Evolutionary conservation across 495 filamentous ascomycete species (phyloP), one percentile per base, ranked within the genome.

Genomic region (Talaromyces stipitatus): DNA sequence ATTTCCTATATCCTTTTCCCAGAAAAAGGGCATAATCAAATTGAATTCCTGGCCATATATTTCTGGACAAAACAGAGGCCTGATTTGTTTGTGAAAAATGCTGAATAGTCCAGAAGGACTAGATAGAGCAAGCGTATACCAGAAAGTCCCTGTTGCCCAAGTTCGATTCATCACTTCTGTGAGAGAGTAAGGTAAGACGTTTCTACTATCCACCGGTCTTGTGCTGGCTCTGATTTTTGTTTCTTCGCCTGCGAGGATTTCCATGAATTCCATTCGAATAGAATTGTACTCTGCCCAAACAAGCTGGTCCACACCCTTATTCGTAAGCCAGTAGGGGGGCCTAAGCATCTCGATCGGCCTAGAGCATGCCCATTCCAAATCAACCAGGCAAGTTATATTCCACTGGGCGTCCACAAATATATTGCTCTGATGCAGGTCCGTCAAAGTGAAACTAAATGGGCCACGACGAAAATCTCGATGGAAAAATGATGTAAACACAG

Each of bases 331-430:
- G 48, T 69, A 62, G 4, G 65, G 66, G 57, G 65, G 60, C 14
- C 50, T 23, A 30, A 65, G 28, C 58, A 69, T 63, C 56, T 70
- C 62, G 5, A 65, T 52, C 11, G 66, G 67, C 6, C 53, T 32
- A 22, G 63, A 64, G 48, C 63, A 72, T 16, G 62, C 62, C 64
- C 59, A 72, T 61, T 72, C 66, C 10, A 66, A 54, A 51, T 72
- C 64, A 20, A 71, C 56, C 5, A 72, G 30, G 41, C 45, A 66
- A 2, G 41, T 63, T 33, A 66, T 68, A 22, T 64, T 59, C 61
- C 62, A 66, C 4, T 66, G 7, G 10, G 43, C 54, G 32, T 68
- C 58, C 9, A 65, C 62, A 16, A 66, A 60, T 14, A 69, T 69
- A 51, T 69, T 69, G 56, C 61, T 65, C 45, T 48, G 53, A 61